Percentiles rank a stretch among this genome's conserved stretches.
These are phyloP conservation scores for Entamoeba nuttalli DNA, from an alignment of 208 protist species.

Conservation along the genomic window DNA sequence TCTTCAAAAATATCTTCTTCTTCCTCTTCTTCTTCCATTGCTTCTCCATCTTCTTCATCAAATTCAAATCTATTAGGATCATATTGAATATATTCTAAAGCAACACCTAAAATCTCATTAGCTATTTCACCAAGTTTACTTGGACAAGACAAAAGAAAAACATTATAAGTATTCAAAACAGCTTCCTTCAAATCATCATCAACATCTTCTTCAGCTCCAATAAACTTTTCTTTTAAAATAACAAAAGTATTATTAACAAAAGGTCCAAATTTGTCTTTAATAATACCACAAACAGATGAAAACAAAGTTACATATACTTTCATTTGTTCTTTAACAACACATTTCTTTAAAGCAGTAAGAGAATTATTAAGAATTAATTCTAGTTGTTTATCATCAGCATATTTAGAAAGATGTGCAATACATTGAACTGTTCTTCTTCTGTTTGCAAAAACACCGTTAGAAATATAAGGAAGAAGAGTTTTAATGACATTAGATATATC, in stretches of 20 bases:
- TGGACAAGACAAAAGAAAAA: neutral
- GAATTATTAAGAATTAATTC: neutral
- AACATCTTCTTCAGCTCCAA: neutral
- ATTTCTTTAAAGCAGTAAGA: neutral
- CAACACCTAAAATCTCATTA: neutral
- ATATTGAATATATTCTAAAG: neutral
- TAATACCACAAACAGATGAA: neutral
- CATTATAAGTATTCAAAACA: neutral
- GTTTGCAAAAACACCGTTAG: neutral
- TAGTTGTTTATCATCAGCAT: neutral
- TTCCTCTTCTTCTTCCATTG: neutral
- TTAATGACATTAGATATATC: neutral
- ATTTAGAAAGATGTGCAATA: neutral
- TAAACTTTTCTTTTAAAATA: neutral
- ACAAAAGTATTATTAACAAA: neutral
- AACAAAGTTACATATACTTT: neutral
- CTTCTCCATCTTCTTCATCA: neutral
- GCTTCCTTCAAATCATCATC: neutral
- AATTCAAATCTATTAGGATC: neutral
- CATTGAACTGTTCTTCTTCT: neutral
- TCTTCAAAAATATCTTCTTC: neutral
- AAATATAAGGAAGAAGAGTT: neutral
- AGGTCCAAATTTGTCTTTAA: neutral
- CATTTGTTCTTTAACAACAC: neutral
- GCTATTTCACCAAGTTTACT: neutral